Evolutionary conservation across 352 stramenopile genomes (phyloP).

Genomic region (Pythium sp.): DNA sequence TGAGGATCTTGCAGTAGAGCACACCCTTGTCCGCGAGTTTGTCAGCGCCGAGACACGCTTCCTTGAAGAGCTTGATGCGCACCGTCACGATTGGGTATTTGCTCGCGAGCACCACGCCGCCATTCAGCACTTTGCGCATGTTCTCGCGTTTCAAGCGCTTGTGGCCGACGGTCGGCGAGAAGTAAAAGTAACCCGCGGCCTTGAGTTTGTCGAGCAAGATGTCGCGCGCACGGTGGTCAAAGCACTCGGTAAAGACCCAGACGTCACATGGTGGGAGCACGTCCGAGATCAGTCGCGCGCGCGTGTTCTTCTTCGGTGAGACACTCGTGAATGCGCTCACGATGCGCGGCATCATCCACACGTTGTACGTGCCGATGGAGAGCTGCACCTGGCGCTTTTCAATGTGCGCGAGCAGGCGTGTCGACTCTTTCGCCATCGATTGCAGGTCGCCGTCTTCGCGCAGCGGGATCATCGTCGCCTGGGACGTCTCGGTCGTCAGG

Average conservation of each 20-base stretch:
- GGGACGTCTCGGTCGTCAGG: constrained; percentile 58
- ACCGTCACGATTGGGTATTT: constrained; percentile 77
- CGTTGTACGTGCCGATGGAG: constrained; percentile 73
- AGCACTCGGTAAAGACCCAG: constrained; percentile 80
- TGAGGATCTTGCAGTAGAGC: constrained; percentile 79
- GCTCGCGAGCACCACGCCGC: constrained; percentile 62
- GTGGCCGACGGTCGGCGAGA: constrained; percentile 69
- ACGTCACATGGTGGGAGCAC: constrained; percentile 63
- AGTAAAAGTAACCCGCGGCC: constrained; percentile 61
- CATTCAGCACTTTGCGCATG: constrained; percentile 71
- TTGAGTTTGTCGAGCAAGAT: constrained; percentile 67
- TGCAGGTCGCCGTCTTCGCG: constrained; percentile 63
- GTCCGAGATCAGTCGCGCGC: constrained; percentile 65
- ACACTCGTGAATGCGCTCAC: constrained; percentile 68
- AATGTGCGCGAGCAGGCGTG: constrained; percentile 53
- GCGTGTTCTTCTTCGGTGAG: constrained; percentile 75
- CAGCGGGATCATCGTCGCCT: constrained; percentile 62
- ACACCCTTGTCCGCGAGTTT: constrained; percentile 76
- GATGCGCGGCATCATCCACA: constrained; percentile 84
- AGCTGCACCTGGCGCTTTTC: constrained; percentile 55
- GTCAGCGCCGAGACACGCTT: constrained; percentile 57
- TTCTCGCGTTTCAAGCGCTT: constrained; percentile 61
- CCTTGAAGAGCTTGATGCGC: constrained; percentile 69
- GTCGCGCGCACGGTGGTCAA: constrained; percentile 66
- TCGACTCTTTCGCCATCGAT: constrained; percentile 70